Conservation (phyloP, 192 early-diverging fungal genomes). For the Gryganskiella cystojenkinii region DNA sequence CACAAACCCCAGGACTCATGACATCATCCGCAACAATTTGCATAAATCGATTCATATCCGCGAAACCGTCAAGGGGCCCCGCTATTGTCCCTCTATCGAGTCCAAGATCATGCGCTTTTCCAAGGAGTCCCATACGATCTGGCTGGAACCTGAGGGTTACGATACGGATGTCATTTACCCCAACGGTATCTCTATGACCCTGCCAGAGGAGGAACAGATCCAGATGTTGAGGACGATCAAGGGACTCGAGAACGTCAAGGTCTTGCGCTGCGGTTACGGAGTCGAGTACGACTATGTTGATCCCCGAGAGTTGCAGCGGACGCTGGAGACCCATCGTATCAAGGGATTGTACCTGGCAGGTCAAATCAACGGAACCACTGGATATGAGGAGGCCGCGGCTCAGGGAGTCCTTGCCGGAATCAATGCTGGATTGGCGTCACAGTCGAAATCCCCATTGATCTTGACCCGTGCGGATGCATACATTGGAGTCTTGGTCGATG, state of each 20-base stretch:
- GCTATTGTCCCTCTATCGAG: slow-evolving; percentile 87
- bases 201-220: slow-evolving; percentile 81
- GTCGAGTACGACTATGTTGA: slow-evolving; percentile 91
- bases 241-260: slow-evolving; percentile 79
- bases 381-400: slow-evolving; percentile 86
- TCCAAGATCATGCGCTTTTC: slow-evolving; percentile 82
- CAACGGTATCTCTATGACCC: slow-evolving; percentile 86
- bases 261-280: slow-evolving; percentile 75
- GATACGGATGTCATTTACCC: slow-evolving; percentile 82
- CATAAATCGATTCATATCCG: slow-evolving; percentile 85
- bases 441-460: slow-evolving; percentile 64
- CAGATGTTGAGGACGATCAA: slow-evolving; percentile 76
- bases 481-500: slow-evolving; percentile 85
- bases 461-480: slow-evolving; percentile 83
- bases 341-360: slow-evolving; percentile 82
- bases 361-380: slow-evolving; percentile 91
- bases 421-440: slow-evolving; percentile 75
- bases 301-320: slow-evolving; percentile 80
- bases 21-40: slow-evolving; percentile 77
- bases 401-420: slow-evolving; percentile 84
- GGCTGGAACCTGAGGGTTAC: slow-evolving; percentile 84
- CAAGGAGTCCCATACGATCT: slow-evolving; percentile 75
- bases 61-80: slow-evolving; percentile 84
- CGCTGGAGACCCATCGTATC: slow-evolving; percentile 83
- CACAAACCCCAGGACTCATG: slow-evolving; percentile 73